phyloP scores from a whole-genome alignment of 768 basidiomycete species.

The Phylloporus rhodoxanthus region DNA sequence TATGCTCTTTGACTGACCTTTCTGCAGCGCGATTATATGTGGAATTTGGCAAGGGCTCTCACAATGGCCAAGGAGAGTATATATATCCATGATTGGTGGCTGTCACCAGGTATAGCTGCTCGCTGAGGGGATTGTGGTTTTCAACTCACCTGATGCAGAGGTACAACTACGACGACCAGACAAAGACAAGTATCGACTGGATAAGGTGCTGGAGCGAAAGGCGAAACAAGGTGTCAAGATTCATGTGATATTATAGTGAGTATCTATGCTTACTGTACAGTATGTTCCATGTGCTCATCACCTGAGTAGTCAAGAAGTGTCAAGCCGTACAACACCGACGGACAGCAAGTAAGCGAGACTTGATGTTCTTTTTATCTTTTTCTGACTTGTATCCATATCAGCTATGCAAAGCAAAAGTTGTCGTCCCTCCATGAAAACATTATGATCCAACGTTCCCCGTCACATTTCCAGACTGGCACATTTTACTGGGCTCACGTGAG shows the following conservation, averaged over 20 bases:
- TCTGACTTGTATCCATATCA: slow-evolving; percentile 23
- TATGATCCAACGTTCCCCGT: slow-evolving; percentile 94
- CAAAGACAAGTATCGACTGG: slow-evolving; percentile 81
- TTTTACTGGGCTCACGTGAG: slow-evolving; percentile 98
- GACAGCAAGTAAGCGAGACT: slow-evolving; percentile 70
- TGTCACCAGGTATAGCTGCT: slow-evolving; percentile 63
- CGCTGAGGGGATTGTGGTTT: not conserved
- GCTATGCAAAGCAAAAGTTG: slow-evolving; percentile 83
- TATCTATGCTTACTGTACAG: slow-evolving; percentile 1
- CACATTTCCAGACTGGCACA: slow-evolving; percentile 94
- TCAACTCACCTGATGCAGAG: slow-evolving; percentile 39
- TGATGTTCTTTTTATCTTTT: not conserved
- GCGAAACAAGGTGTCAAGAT: slow-evolving; percentile 96
- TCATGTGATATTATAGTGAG: slow-evolving; percentile 89
- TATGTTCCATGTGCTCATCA: slow-evolving; percentile 2
- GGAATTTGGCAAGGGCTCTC: slow-evolving; percentile 92
- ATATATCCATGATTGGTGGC: slow-evolving; percentile 99
- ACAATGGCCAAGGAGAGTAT: slow-evolving; percentile 81
- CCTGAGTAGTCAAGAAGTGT: slow-evolving; percentile 78
- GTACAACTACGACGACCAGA: slow-evolving; percentile 79
- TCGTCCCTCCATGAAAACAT: slow-evolving; percentile 83
- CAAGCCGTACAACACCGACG: slow-evolving; percentile 87
- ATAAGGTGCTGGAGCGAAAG: slow-evolving; percentile 80
- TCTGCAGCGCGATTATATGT: slow-evolving; percentile 91
- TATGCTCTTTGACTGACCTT: slow-evolving; percentile 2